These are phyloP conservation scores for Candida palmyrensis DNA, from an alignment of 805 yeast species.

Conservation along the genomic window DNA sequence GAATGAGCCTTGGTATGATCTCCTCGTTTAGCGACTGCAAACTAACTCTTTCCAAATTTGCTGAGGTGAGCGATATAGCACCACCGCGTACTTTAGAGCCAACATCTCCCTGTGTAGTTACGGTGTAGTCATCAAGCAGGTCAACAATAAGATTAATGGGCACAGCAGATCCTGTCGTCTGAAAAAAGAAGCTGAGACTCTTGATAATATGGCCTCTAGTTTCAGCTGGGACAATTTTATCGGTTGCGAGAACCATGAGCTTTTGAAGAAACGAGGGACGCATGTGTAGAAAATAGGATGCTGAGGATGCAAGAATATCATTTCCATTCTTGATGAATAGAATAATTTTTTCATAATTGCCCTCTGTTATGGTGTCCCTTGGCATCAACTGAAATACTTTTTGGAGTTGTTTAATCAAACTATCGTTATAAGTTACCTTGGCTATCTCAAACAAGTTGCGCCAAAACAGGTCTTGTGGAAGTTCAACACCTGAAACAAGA, in stretches of 20 bases:
- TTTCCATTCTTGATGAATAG: too few relatives aligned
- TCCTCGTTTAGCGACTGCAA: constrained; percentile 3
- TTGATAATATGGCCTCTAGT: constrained; percentile 21
- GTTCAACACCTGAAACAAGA: constrained; percentile 1
- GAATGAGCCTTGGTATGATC: constrained; percentile 35
- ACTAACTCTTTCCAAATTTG: constrained; percentile 13
- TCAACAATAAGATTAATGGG: constrained; percentile 11
- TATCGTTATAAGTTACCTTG: constrained; percentile 5
- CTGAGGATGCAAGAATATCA: too few relatives aligned
- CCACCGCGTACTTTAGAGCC: constrained; percentile 68
- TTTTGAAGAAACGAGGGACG: neutral
- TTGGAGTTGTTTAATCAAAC: constrained; percentile 8
- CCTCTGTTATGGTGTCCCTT: too few relatives aligned
- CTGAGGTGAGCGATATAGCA: constrained; percentile 36
- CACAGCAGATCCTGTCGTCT: constrained; percentile 6
- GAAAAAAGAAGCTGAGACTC: constrained; percentile 13
- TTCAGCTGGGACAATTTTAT: constrained; percentile 22
- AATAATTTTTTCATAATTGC: too few relatives aligned
- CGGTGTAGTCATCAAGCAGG: constrained; percentile 70
- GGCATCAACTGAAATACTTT: too few relatives aligned
- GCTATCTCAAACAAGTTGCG: constrained; percentile 12
- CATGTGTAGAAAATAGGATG: neutral
- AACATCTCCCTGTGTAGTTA: constrained; percentile 85
- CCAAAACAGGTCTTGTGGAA: constrained; percentile 10
- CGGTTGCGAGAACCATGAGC: neutral